Conservation (phyloP, 2,329 filamentous ascomycete genomes). For the Cryphonectria japonica region DNA sequence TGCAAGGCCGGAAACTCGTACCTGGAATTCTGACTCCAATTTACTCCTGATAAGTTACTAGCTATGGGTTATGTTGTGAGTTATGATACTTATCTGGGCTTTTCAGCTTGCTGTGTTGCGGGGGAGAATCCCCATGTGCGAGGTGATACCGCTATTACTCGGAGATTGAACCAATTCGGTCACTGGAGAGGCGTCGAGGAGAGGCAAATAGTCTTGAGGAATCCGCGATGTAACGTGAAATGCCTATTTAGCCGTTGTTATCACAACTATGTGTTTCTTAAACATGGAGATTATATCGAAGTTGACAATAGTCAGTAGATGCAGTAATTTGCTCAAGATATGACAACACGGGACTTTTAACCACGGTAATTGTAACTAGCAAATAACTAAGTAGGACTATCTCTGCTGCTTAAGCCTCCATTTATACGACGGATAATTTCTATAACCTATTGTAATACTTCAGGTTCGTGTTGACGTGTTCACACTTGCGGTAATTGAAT, state of each 20-base stretch:
- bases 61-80: not conserved
- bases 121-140: not conserved
- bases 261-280: not conserved
- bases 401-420: not conserved
- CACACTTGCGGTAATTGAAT: not conserved
- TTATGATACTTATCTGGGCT: not conserved
- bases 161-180: not conserved
- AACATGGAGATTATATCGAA: not conserved
- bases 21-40: not conserved
- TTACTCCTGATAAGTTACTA: not conserved
- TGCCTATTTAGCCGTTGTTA: not conserved
- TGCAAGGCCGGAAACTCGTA: not conserved
- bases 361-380: not conserved
- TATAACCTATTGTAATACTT: not conserved
- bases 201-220: not conserved
- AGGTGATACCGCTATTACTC: constrained; percentile 4
- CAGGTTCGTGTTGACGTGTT: not conserved
- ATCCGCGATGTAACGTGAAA: not conserved
- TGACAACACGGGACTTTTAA: not conserved
- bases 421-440: not conserved
- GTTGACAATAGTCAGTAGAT: not conserved
- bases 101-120: not conserved
- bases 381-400: not conserved
- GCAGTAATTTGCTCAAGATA: not conserved
- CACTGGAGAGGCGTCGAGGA: not conserved